Base-by-base conservation (phyloP, 805 yeast species). In the Hanseniaspora nectarophila region DNA sequence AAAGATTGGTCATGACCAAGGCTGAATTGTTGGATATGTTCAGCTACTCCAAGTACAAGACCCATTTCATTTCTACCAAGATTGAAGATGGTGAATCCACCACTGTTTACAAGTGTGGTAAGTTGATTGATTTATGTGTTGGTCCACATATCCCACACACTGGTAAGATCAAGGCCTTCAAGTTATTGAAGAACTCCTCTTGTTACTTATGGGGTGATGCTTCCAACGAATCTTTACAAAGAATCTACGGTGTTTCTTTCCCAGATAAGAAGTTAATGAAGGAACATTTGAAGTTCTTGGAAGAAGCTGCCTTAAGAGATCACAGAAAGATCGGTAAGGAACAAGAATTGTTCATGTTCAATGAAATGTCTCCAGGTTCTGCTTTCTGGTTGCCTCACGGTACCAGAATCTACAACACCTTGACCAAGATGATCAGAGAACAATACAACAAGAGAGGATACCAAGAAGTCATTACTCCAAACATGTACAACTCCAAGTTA, bases 301-400 rank as follows among this genome's bases (percentile, higher is more conserved):
- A 85, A 63, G 98, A 92, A 71, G 98, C 98, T 42, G 85, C 95
- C 54, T 78, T 81, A 67, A 85, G 98, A 74, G 95, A 85, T 67
- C 99, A 92, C 71, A 80, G 99, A 71, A 89, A 82, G 70, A 82
- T 92, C 59, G 99, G 99, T 68, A 83, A 73, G 63, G 97, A 92
- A 63, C 98, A 92, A 72, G 97, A 92, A 66, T 76, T 92, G 63
- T 92, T 89, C 72, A 79, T 82, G 70, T 92, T 92, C 78, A 80
- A 92, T 69, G 98, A 92, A 70, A 72, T 90, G 83, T 85, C 96
- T 18, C 99, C 99, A 52, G 99, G 99, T 59, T 81, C 94, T 38
- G 89, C 95, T 55, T 92, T 92, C 80, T 92, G 97, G 97, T 77
- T 92, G 62, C 99, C 99, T 48, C 98, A 90, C 64, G 99, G 99